A percentile compares a stretch with the other conserved stretches of the same genome.
These are phyloP conservation scores for Fusarium citri DNA, from an alignment of 2,329 filamentous ascomycete species.

Conservation along the genomic window DNA sequence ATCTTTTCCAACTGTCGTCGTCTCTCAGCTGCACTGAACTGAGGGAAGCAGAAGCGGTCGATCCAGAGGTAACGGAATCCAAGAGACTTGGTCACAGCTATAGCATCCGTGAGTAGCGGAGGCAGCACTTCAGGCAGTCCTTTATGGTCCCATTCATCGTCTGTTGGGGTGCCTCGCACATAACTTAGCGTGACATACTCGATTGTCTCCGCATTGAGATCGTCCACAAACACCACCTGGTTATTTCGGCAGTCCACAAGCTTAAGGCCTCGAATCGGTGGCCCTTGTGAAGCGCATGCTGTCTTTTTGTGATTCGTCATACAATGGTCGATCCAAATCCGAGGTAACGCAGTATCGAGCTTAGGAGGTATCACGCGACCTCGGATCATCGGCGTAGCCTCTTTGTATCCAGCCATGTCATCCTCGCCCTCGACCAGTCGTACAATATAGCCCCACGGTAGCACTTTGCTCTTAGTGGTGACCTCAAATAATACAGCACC, in stretches of 20 bases:
- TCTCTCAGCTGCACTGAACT: constrained; percentile 44
- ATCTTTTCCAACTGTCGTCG: constrained; percentile 48
- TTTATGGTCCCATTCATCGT: constrained; percentile 33
- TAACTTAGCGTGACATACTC: constrained; percentile 54
- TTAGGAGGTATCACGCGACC: constrained; percentile 50
- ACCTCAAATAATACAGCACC: constrained; percentile 53
- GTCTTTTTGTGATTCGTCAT: constrained; percentile 45
- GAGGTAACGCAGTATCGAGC: constrained; percentile 47
- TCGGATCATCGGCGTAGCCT: constrained; percentile 41
- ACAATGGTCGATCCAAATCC: constrained; percentile 53
- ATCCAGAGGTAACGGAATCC: constrained; percentile 55
- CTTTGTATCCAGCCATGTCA: constrained; percentile 40
- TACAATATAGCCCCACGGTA: constrained; percentile 54
- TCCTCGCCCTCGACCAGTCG: constrained; percentile 45
- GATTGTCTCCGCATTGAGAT: constrained; percentile 37
- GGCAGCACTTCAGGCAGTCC: constrained; percentile 46
- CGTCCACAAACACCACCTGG: constrained; percentile 47
- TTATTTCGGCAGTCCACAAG: constrained; percentile 50
- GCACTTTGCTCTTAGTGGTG: constrained; percentile 51
- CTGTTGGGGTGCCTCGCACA: constrained; percentile 44
- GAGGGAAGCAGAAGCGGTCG: constrained; percentile 52
- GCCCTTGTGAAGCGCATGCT: constrained; percentile 34
- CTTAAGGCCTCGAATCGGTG: constrained; percentile 46
- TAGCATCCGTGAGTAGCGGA: constrained; percentile 50
- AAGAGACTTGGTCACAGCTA: constrained; percentile 48